Evolutionary conservation across 177 flowering plant genomes (phyloP), one percentile per base, ranked within the genome.

Genomic region (Vitis hybrid): DNA sequence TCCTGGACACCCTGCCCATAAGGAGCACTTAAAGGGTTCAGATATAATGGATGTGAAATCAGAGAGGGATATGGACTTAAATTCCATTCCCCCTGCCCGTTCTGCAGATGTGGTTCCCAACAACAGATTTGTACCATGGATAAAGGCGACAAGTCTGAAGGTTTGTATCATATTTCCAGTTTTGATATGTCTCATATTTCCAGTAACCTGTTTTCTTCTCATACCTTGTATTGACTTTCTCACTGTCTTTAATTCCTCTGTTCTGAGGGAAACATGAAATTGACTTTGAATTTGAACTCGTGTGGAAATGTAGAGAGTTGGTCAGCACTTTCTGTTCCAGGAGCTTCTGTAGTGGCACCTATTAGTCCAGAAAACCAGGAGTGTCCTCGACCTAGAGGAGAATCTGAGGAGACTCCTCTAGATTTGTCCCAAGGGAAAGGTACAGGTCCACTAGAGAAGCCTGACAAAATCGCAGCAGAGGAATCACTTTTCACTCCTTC

Each of bases 351-450:
- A 54, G 76, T 80, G 64, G 79, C 77, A 10, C 85, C 87, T 26
- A 60, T 61, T 10, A 80, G 82, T 70, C 82, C 87, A 60, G 84
- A 84, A 58, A 77, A 75, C 48, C 72, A 81, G 77, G 83, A 83
- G 64, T 56, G 70, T 40, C 60, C 78, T 54, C 82, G 78, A 18
- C 81, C 84, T 6, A 72, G 83, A 79, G 81, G 78, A 49, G 77
- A 81, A 51, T 81, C 82, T 19, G 71, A 75, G 62, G 77, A 71
- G 64, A 81, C 75, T 40, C 70, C 19, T 10, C 45, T 60, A 10
- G 81, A 74, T 55, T 65, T 49, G 17, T 54, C 70, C 8, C 60
- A 56, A 40, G 52, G 51, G 32, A 73, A 73, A 23, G 77, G 55
- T 55, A 59, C 54, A 17, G 62, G 48, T 26, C 26, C 26, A 3